Evolutionary conservation across 306 rosid genomes (phyloP), one percentile per base, ranked within the genome.

Genomic region (Sicyos baderoa): DNA sequence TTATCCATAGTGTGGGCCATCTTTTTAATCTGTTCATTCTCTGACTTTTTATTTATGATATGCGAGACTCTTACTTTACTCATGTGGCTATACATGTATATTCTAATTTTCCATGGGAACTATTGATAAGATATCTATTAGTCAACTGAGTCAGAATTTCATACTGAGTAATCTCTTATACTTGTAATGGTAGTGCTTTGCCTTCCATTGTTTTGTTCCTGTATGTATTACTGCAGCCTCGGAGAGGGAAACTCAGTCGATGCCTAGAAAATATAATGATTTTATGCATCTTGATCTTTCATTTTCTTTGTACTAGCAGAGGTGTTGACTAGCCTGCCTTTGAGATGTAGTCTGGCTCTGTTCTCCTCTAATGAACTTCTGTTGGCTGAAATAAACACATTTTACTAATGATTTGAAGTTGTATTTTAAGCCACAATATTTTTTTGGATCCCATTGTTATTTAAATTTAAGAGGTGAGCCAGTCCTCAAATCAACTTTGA

Each of bases 1-100:
- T 3, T 35, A 15, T 63, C 70, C 55, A 70, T n/a, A 35, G 48
- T 53, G 32, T 52, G 66, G 69, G 72, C 45, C 17, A 42, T 54
- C 23, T 19, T 19, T 64, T 12, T 47, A 47, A 14, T 66, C 14
- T 14, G 25, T 65, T 66, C n/a, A 12, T 66, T 66, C 13, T 14
- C 21, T 21, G 9, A 37, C 4, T 37, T 66, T 22, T 66, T 12
- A 44, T 14, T 13, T 50, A 66, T 37, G 15, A 66, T 47, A 13
- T 12, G 22, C 22, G 54, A 65, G 16, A 18, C 18, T 9, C n/a
- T 62, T 6, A 17, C 22, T 29, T 59, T 15, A 59, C 16, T 21
- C 21, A 64, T 19, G 40, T 65, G 70, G 70, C 19, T 13, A 18
- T 42, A 19, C 6, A 10, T 44, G 10, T 62, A 60, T 60, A 37